Conservation (phyloP, 352 stramenopile species). For the Discostella stelligera region DNA sequence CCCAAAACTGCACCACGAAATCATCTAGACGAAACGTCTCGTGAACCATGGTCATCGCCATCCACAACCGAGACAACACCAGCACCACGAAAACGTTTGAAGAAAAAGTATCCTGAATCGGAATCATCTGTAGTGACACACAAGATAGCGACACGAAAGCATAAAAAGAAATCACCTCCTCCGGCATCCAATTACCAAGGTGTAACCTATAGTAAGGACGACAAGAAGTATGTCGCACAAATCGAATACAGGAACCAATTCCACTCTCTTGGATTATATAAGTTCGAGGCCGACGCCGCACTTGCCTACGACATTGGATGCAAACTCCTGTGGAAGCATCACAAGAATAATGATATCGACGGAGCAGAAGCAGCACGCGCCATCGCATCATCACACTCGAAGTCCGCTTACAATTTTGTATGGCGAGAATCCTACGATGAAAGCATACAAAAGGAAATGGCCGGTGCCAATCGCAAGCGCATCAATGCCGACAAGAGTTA, state of each 20-base stretch:
- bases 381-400: not conserved
- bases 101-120: not conserved
- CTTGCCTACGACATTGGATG: constrained; percentile 20
- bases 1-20: not conserved
- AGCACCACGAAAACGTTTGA: not conserved
- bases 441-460: not conserved
- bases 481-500: not conserved
- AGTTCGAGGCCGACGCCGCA: constrained; percentile 15
- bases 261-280: constrained; percentile 17
- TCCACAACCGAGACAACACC: not conserved
- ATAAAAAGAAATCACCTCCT: not conserved
- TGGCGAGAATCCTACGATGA: not conserved
- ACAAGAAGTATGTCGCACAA: constrained; percentile 22
- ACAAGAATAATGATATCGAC: not conserved
- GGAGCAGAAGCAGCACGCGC: not conserved
- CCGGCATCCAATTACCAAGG: constrained; percentile 4
- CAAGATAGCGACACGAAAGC: not conserved
- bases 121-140: not conserved
- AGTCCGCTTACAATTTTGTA: not conserved
- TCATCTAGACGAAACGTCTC: not conserved
- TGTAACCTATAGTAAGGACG: constrained; percentile 3
- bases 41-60: not conserved
- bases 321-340: not conserved
- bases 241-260: constrained; percentile 9
- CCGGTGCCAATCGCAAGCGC: not conserved